These are phyloP conservation scores for Dalechampia spathulata DNA, from an alignment of 441 rosid species.

Conservation along the genomic window DNA sequence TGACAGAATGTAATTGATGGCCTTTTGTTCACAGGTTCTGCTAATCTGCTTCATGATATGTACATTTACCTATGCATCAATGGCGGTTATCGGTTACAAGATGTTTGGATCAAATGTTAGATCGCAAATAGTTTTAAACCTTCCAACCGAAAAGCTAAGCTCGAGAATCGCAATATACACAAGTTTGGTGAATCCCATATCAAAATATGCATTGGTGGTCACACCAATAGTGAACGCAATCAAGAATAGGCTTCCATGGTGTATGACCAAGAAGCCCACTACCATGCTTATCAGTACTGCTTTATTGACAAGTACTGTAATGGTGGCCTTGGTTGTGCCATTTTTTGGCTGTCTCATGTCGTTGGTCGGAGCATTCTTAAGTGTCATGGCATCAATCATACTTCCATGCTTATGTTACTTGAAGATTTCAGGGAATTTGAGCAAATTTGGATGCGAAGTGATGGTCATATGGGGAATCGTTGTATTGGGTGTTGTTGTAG, in stretches of 20 bases:
- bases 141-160: slow-evolving; percentile 54
- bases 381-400: slow-evolving; percentile 56
- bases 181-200: slow-evolving; percentile 65
- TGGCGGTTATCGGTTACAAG: slow-evolving; percentile 72
- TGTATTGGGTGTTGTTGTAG: slow-evolving; percentile 30
- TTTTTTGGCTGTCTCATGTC: slow-evolving; percentile 78
- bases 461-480: slow-evolving; percentile 29
- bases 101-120: slow-evolving; percentile 71
- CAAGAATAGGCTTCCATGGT: slow-evolving; percentile 34
- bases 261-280: slow-evolving; percentile 28
- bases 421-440: slow-evolving; percentile 60
- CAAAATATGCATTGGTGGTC: slow-evolving; percentile 84
- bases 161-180: slow-evolving; percentile 71
- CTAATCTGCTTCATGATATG: slow-evolving; percentile 56
- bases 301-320: slow-evolving; percentile 45
- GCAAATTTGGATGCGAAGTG: slow-evolving; percentile 36
- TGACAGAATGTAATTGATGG: neutral
- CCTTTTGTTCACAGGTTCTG: slow-evolving; percentile 43
- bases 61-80: slow-evolving; percentile 67
- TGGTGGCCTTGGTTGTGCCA: slow-evolving; percentile 62
- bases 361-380: slow-evolving; percentile 79
- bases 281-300: slow-evolving; percentile 39
- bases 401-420: slow-evolving; percentile 72
- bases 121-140: slow-evolving; percentile 71
- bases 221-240: slow-evolving; percentile 62